A percentile compares a stretch with the other conserved stretches of the same genome.
Evolutionary conservation across 2,329 filamentous ascomycete species (phyloP).

Genomic region (Aspergillus fumigatus): DNA sequence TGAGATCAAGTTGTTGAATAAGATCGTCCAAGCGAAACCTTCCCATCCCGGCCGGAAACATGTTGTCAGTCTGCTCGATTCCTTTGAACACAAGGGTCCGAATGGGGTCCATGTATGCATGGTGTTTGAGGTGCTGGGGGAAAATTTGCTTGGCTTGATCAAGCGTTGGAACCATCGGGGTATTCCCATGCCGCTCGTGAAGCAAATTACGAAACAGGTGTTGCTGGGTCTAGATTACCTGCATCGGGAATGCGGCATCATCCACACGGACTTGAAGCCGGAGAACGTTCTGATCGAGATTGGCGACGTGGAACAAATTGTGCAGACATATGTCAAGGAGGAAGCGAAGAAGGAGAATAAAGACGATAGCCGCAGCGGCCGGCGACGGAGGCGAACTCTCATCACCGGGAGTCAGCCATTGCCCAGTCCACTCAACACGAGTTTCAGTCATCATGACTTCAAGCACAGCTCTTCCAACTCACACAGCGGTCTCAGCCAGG

Average conservation of each 20-base stretch:
- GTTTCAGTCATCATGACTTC: constrained; percentile 60
- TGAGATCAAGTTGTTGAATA: constrained; percentile 96
- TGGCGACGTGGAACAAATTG: constrained; percentile 96
- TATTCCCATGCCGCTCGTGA: constrained; percentile 92
- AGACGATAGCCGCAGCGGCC: constrained; percentile 87
- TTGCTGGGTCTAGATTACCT: constrained; percentile 92
- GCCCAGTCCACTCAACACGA: constrained; percentile 88
- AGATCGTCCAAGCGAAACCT: constrained; percentile 92
- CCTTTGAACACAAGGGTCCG: constrained; percentile 94
- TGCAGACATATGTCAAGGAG: constrained; percentile 89
- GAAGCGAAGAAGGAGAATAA: constrained; percentile 62
- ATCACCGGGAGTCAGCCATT: constrained; percentile 97
- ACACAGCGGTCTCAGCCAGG: constrained; percentile 74
- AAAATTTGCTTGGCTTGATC: constrained; percentile 91
- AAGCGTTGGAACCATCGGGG: constrained; percentile 98
- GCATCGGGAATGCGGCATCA: constrained; percentile 96
- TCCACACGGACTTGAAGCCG: constrained; percentile 95
- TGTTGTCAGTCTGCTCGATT: constrained; percentile 92
- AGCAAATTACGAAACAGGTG: constrained; percentile 98
- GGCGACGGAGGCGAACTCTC: constrained; percentile 81
- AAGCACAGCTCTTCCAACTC: constrained; percentile 59
- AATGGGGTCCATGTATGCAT: constrained; percentile 97
- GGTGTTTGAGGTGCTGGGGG: constrained; percentile 96
- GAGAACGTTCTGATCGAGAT: constrained; percentile 99
- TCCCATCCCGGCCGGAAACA: constrained; percentile 91